A percentile compares a stretch with the other conserved stretches of the same genome.
These are phyloP conservation scores for Pharus latifolius DNA, from an alignment of 176 grass and related monocot genomes.

Conservation along the genomic window DNA sequence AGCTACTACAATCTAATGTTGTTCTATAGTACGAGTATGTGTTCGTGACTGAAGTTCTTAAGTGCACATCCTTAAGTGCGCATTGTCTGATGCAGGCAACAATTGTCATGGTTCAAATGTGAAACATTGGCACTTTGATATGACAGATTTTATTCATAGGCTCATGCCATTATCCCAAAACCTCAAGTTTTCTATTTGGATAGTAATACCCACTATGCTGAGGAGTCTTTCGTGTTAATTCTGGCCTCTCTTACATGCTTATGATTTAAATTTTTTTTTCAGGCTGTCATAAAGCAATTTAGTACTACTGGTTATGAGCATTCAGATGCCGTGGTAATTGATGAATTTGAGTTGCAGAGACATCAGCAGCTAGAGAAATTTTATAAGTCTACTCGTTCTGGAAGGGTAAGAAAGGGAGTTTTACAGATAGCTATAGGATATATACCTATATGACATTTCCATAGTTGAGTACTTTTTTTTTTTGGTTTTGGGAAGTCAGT, in stretches of 20 bases:
- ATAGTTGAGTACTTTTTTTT: neutral
- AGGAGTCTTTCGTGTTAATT: neutral
- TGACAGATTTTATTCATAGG: neutral
- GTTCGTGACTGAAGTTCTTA: neutral
- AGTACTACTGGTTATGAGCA: slow-evolving; percentile 72
- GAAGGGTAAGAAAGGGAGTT: slow-evolving; percentile 60
- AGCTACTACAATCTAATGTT: neutral
- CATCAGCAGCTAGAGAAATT: slow-evolving; percentile 93
- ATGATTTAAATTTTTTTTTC: slow-evolving; percentile 19
- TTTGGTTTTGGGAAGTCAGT: no score
- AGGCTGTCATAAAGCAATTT: slow-evolving; percentile 99
- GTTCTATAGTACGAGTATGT: neutral
- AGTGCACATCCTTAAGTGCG: neutral
- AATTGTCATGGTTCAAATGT: slow-evolving; percentile 2
- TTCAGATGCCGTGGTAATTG: slow-evolving; percentile 81
- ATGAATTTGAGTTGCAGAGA: slow-evolving; percentile 86
- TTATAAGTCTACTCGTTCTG: slow-evolving; percentile 86
- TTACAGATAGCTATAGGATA: neutral
- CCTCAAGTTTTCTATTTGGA: neutral
- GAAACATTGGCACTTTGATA: neutral
- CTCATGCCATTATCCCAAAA: neutral
- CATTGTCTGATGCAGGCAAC: neutral
- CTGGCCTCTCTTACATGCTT: slow-evolving; percentile 9
- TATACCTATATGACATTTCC: neutral
- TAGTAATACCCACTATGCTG: neutral